Conservation (phyloP, 2,329 filamentous ascomycete genomes). For the Calonectria ilicicola region DNA sequence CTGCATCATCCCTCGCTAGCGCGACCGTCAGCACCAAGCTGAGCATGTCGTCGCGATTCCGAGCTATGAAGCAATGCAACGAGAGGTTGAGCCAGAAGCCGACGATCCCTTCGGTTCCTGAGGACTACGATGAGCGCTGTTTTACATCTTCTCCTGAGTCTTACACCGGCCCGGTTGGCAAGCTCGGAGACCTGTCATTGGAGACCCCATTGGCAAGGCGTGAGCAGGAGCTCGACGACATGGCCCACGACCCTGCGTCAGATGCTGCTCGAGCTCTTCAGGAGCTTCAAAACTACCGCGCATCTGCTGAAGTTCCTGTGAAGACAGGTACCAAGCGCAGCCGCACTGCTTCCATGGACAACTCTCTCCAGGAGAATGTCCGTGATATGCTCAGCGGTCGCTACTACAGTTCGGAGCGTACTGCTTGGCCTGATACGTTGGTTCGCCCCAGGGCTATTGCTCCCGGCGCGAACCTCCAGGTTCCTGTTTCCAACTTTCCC, state of each 20-base stretch:
- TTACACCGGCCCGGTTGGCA: conserved; percentile 65
- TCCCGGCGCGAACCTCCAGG: conserved; percentile 48
- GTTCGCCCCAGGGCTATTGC: conserved; percentile 48
- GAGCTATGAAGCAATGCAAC: conserved; percentile 68
- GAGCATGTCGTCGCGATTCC: conserved; percentile 74
- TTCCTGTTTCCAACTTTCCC: conserved; percentile 55
- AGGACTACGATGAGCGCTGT: conserved; percentile 64
- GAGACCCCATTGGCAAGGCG: conserved; percentile 60
- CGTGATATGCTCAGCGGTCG: conserved; percentile 67
- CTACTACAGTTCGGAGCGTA: conserved; percentile 43
- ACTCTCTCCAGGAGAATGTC: conserved; percentile 74
- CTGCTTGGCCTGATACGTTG: conserved; percentile 52
- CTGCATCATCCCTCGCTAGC: conserved; percentile 70
- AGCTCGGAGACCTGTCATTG: conserved; percentile 62
- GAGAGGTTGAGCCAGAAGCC: conserved; percentile 67
- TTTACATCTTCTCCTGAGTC: conserved; percentile 69
- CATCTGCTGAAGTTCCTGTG: conserved; percentile 49
- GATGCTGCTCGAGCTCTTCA: conserved; percentile 71
- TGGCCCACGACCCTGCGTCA: conserved; percentile 56
- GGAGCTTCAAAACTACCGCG: conserved; percentile 68
- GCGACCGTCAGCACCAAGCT: conserved; percentile 65
- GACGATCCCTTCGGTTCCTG: conserved; percentile 67
- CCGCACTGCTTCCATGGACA: conserved; percentile 69
- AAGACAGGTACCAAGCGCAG: conserved; percentile 67
- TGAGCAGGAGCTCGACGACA: conserved; percentile 59